phyloP scores from a whole-genome alignment of 164 flowering plant species.

The Pachysandra terminalis region DNA sequence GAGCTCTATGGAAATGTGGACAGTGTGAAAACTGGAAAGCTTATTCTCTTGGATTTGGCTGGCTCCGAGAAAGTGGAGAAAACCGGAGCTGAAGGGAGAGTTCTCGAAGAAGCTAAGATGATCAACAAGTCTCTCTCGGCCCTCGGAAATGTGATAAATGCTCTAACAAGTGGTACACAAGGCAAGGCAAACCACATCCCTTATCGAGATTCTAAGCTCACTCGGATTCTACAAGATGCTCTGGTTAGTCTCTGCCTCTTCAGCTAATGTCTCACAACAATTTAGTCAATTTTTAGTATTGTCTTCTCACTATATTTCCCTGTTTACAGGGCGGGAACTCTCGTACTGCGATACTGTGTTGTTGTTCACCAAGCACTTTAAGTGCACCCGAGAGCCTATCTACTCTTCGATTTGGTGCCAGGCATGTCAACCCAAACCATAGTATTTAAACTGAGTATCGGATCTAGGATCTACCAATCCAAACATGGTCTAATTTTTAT shows the following conservation, averaged over 20 bases:
- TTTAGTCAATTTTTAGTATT: not conserved
- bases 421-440: constrained; percentile 43
- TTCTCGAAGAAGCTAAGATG: constrained; percentile 91
- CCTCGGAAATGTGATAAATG: constrained; percentile 81
- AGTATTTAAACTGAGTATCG: too few species aligned
- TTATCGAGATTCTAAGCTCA: constrained; percentile 83
- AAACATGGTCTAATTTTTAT: too few species aligned
- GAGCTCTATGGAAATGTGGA: constrained; percentile 1
- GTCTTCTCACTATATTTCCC: not conserved
- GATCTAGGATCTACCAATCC: too few species aligned
- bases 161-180: constrained; percentile 52
- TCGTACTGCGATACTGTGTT: constrained; percentile 70
- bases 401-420: constrained; percentile 84
- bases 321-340: constrained; percentile 70
- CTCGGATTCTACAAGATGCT: constrained; percentile 80
- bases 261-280: not conserved
- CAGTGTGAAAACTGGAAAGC: constrained; percentile 64
- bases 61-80: constrained; percentile 93
- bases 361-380: constrained; percentile 81
- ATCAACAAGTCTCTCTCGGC: constrained; percentile 87
- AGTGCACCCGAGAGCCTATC: constrained; percentile 81
- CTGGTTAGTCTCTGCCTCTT: constrained; percentile 41
- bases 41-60: constrained; percentile 84
- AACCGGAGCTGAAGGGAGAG: constrained; percentile 89
- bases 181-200: constrained; percentile 74